phyloP scores from a whole-genome alignment of 176 grass and related monocot genomes.

The Areca catechu region DNA sequence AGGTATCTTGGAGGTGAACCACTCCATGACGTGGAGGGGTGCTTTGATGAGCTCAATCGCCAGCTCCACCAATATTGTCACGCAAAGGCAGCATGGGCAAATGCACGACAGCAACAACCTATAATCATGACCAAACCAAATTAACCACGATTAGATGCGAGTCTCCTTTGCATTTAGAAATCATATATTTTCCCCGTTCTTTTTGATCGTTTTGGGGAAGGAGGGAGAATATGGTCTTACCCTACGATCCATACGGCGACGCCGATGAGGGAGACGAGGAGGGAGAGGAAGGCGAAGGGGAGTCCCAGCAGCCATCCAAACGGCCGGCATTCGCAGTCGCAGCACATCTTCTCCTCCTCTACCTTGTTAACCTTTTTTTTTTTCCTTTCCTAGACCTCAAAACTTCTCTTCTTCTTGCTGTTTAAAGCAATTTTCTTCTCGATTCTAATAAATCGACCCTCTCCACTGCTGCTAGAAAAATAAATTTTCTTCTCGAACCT shows the following conservation, averaged over 20 bases:
- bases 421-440: too few species aligned
- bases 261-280: conserved; percentile 28
- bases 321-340: conserved; percentile 28
- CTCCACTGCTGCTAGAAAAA: too few species aligned
- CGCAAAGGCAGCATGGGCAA: conserved; percentile 68
- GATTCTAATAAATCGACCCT: too few species aligned
- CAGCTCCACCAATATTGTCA: conserved; percentile 57
- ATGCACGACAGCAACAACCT: conserved; percentile 66
- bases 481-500: too few species aligned
- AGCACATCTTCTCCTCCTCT: conserved; percentile 21
- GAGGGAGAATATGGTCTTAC: conserved; percentile 9
- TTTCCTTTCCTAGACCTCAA: neutral
- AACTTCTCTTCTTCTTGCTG: too few species aligned
- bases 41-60: conserved; percentile 63
- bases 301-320: conserved; percentile 24
- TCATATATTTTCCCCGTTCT: too few species aligned
- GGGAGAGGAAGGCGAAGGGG: conserved; percentile 31
- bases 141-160: too few species aligned
- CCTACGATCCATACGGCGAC: conserved; percentile 34
- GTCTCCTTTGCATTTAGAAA: too few species aligned
- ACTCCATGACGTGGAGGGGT: conserved; percentile 67
- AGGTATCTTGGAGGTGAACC: conserved; percentile 72
- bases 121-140: too few species aligned
- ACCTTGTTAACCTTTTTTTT: neutral
- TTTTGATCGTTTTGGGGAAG: too few species aligned